Conservation (phyloP, 2,329 filamentous ascomycete species). For the Didymella glomerata region DNA sequence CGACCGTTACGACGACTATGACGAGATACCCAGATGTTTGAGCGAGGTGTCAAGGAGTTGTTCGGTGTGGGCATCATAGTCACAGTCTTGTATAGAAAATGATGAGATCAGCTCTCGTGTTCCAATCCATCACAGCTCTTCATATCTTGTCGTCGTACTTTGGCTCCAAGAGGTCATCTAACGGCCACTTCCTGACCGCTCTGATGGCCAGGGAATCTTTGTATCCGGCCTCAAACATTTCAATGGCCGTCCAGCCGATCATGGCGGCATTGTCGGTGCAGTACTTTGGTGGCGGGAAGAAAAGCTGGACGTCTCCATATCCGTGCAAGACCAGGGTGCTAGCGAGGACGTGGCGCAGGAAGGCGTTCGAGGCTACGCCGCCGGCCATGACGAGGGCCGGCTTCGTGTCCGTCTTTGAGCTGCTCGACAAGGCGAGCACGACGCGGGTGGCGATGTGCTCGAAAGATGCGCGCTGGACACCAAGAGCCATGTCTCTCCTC, state of each 20-base stretch:
- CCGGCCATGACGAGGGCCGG: constrained; percentile 81
- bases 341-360: constrained; percentile 72
- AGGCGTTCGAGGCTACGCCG: constrained; percentile 87
- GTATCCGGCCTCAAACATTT: constrained; percentile 86
- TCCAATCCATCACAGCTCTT: no score
- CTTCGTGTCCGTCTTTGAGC: neutral
- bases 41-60: neutral
- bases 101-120: no score
- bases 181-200: constrained; percentile 50
- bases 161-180: constrained; percentile 43
- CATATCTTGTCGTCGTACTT: constrained; percentile 27
- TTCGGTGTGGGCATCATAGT: neutral
- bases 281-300: constrained; percentile 77
- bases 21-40: neutral
- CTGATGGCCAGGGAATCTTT: constrained; percentile 39
- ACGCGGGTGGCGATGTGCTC: constrained; percentile 84
- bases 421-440: constrained; percentile 67
- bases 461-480: constrained; percentile 82
- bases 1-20: neutral
- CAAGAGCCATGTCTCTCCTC: constrained; percentile 72
- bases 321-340: constrained; percentile 73
- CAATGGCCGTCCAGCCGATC: constrained; percentile 92
- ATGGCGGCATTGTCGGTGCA: constrained; percentile 98
- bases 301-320: constrained; percentile 66
- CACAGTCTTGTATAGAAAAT: neutral